phyloP scores from a whole-genome alignment of 495 filamentous ascomycete species.

The Cercophora newfieldiana region DNA sequence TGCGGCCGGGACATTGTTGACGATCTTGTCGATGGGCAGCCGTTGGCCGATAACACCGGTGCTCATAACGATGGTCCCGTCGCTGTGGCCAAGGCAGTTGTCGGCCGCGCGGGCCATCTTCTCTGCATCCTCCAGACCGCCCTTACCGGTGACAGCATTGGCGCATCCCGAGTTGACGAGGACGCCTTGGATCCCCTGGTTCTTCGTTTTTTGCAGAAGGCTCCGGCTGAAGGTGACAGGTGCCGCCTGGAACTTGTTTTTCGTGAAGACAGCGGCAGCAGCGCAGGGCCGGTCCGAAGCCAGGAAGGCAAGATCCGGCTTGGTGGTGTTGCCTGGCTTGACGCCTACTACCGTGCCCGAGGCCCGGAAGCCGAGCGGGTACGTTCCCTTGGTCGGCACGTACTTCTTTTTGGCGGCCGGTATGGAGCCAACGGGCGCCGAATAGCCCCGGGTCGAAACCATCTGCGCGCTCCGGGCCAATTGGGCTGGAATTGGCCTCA shows the following conservation, averaged over 20 bases:
- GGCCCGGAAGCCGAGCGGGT: conserved; percentile 86
- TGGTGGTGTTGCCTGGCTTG: conserved; percentile 84
- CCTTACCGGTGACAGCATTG: conserved; percentile 95
- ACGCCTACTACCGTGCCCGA: conserved; percentile 90
- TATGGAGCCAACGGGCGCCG: conserved; percentile 61
- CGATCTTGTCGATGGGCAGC: conserved; percentile 83
- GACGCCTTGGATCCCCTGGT: conserved; percentile 73
- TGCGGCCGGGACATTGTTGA: conserved; percentile 74
- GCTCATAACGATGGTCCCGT: conserved; percentile 88
- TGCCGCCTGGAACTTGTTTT: conserved; percentile 97
- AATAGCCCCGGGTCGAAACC: conserved; percentile 47
- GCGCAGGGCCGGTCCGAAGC: conserved; percentile 84
- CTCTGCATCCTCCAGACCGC: conserved; percentile 83
- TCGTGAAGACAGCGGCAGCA: conserved; percentile 94
- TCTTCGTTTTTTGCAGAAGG: conserved; percentile 63
- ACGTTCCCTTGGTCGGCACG: conserved; percentile 80
- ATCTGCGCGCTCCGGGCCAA: conserved; percentile 23
- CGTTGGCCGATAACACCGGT: conserved; percentile 97
- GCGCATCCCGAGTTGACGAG: conserved; percentile 96
- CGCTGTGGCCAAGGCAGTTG: conserved; percentile 61
- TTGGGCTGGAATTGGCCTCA: conserved; percentile 32
- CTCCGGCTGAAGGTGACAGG: conserved; percentile 82
- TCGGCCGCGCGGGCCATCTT: conserved; percentile 81
- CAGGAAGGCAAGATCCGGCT: conserved; percentile 86
- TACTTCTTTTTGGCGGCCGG: conserved; percentile 81